Base-by-base conservation (phyloP, 495 filamentous ascomycete species). In the Penicillium egyptiacum region DNA sequence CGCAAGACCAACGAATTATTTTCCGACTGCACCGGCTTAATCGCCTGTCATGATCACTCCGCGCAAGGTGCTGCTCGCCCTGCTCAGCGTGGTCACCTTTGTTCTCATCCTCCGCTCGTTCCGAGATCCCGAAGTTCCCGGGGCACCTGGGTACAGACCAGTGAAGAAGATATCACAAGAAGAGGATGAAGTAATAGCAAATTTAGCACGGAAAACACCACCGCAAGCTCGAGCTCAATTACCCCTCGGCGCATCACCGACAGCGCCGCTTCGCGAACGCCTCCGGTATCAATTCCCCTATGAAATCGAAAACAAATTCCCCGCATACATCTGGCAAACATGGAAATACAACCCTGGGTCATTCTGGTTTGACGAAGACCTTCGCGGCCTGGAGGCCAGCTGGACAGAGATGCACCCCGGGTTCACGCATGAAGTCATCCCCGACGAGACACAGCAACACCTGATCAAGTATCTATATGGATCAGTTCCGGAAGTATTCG, bases 271-370 rank as follows among this genome's bases (percentile, higher is more conserved):
- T 17, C 82, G 85, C 66, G 89, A 96, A 30, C 91, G 92, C 65
- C 81, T 98, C 49, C 88, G 85, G 37, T 96, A 95, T 76, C 88
- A 95, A 64, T 98, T 93, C 68, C 91, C 92, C 12, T 98, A 98
- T 75, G 87, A 95, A 61, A 81, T 92, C 45, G 85, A 90, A 59
- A 70, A 77, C 55, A 92, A 90, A 70, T 98, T 98, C 71, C 94
- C 94, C 0, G 92, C 91, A 26, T 98, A 96, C 73, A 95, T 98
- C 58, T 98, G 94, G 94, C 94, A 98, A 77, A 98, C 94, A 39
- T 98, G 94, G 94, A 96, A 95, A 73, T 89, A 87, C 69, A 88
- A 86, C 1, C 94, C 95, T 1, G 81, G 86, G 1, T 88, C 88
- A n/a, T 78, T 83, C 51, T 83, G 90, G 57, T 98, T 98, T 66